phyloP scores from a whole-genome alignment of 495 filamentous ascomycete genomes.

The Penicillium cosmopolitanum region DNA sequence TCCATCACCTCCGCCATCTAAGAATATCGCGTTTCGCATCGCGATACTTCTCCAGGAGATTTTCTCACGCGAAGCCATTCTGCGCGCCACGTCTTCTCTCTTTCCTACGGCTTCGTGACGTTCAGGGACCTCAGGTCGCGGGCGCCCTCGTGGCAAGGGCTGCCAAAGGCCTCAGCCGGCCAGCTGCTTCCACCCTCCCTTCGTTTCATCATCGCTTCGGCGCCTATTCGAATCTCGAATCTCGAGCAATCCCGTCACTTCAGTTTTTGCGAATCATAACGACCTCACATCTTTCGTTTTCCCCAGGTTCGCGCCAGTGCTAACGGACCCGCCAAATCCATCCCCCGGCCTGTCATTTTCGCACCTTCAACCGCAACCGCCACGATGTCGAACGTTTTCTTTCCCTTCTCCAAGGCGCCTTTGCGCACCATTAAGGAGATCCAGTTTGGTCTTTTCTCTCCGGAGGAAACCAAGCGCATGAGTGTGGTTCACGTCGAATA shows the following conservation, averaged over 20 bases:
- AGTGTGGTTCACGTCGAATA: slow-evolving; percentile 92
- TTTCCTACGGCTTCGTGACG: slow-evolving; percentile 44
- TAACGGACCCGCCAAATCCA: slow-evolving; percentile 15
- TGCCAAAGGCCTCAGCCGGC: slow-evolving; percentile 55
- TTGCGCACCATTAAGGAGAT: slow-evolving; percentile 96
- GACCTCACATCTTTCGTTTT: slow-evolving; percentile 19
- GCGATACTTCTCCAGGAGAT: slow-evolving; percentile 42
- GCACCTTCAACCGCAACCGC: slow-evolving; percentile 33
- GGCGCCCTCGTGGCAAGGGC: slow-evolving; percentile 60
- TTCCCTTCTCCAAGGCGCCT: slow-evolving; percentile 90
- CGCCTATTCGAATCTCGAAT: slow-evolving; percentile 22
- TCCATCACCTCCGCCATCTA: slow-evolving; percentile 37
- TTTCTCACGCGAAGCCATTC: slow-evolving; percentile 28
- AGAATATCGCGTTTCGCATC: slow-evolving; percentile 49
- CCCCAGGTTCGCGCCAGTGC: slow-evolving; percentile 14
- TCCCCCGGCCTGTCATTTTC: slow-evolving; percentile 14
- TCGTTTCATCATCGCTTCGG: slow-evolving; percentile 41
- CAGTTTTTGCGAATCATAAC: slow-evolving; percentile 26
- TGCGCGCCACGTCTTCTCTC: slow-evolving; percentile 30
- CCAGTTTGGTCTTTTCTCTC: slow-evolving; percentile 94
- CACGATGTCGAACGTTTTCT: slow-evolving; percentile 92
- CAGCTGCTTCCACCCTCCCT: slow-evolving; percentile 44
- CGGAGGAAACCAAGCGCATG: slow-evolving; percentile 97
- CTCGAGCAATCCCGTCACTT: slow-evolving; percentile 24
- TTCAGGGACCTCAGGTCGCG: slow-evolving; percentile 47